These are phyloP conservation scores for Acanthamoeba triangularis DNA, from an alignment of 208 protist genomes.

Conservation along the genomic window DNA sequence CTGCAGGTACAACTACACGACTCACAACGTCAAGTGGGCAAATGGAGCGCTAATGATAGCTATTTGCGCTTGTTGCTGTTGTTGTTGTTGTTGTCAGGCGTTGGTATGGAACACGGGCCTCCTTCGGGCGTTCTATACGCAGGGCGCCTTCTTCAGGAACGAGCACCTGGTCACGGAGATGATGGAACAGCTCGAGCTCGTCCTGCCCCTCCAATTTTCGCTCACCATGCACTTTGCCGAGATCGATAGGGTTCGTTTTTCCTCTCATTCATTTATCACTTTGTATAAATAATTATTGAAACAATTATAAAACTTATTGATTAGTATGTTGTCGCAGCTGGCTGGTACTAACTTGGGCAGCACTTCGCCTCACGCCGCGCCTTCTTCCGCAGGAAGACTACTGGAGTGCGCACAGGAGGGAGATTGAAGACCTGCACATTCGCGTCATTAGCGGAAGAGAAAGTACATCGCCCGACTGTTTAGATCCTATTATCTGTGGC, in stretches of 20 bases:
- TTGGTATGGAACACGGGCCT: slow-evolving; percentile 11
- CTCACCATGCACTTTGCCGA: slow-evolving; percentile 57
- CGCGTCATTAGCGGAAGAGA: slow-evolving; percentile 61
- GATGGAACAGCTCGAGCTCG: slow-evolving; percentile 37
- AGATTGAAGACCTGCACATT: slow-evolving; percentile 46
- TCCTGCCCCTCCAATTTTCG: slow-evolving; percentile 62
- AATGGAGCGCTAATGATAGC: neutral
- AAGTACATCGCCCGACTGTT: neutral
- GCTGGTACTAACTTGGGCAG: too few relatives aligned
- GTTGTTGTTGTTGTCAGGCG: neutral
- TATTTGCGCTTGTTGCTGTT: too few relatives aligned
- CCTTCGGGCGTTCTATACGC: neutral
- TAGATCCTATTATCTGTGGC: neutral
- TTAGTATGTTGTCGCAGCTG: too few relatives aligned
- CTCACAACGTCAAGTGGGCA: neutral
- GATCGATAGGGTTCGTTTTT: neutral
- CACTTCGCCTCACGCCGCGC: neutral
- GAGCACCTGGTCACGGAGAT: slow-evolving; percentile 47
- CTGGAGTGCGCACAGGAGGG: neutral
- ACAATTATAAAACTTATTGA: too few relatives aligned
- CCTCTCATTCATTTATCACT: neutral
- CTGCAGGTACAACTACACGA: neutral
- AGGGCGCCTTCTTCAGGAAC: slow-evolving; percentile 40
- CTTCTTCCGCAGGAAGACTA: slow-evolving; percentile 25
- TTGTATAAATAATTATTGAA: neutral